These are phyloP conservation scores for Posidonia australis DNA, from an alignment of 106 monocot genomes.

Conservation along the genomic window DNA sequence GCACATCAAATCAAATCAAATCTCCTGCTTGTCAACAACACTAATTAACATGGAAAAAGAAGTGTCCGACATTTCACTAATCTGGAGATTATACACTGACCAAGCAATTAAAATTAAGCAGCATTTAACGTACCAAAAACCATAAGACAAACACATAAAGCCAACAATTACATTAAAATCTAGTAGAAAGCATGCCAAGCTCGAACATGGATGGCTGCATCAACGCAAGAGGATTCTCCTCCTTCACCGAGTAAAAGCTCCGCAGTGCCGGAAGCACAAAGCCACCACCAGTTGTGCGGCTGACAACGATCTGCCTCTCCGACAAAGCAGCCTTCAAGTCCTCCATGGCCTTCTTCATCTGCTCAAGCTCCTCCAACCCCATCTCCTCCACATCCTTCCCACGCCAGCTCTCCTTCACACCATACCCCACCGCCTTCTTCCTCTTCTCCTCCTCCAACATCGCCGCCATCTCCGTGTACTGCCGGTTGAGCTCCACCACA, in stretches of 20 bases:
- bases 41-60: too few relatives aligned
- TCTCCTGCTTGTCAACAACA: too few relatives aligned
- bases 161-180: too few relatives aligned
- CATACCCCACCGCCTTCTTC: neutral
- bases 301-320: neutral
- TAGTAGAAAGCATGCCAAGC: too few relatives aligned
- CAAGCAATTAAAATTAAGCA: too few relatives aligned
- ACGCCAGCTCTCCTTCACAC: neutral
- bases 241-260: neutral
- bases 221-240: too few relatives aligned
- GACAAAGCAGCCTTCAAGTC: neutral
- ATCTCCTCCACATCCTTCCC: neutral
- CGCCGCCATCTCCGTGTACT: neutral
- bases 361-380: neutral
- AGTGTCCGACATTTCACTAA: too few relatives aligned
- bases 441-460: conserved; percentile 1
- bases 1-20: too few relatives aligned
- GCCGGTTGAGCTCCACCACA: neutral
- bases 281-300: neutral
- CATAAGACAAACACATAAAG: too few relatives aligned
- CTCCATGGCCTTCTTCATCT: conserved; percentile 2
- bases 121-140: too few relatives aligned
- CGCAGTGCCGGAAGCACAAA: neutral
- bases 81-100: too few relatives aligned
- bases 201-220: too few relatives aligned